Conservation (phyloP, 108 stramenopile genomes). For the Skeletonema grethae region DNA sequence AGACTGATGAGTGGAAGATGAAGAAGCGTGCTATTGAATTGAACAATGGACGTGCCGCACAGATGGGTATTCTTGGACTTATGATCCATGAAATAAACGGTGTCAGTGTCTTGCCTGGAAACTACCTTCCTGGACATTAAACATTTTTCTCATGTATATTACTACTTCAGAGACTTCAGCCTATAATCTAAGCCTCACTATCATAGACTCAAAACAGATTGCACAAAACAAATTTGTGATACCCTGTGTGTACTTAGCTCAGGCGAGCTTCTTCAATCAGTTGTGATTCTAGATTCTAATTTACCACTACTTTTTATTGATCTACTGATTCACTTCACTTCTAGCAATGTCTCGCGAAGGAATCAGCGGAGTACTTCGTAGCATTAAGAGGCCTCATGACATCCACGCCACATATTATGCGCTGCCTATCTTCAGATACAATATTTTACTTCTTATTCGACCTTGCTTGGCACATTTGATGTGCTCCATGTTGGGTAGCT, state of each 20-base stretch:
- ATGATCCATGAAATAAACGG: constrained; percentile 8
- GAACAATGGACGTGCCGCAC: constrained; percentile 9
- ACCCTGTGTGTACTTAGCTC: neutral
- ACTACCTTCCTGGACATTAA: constrained; percentile 6
- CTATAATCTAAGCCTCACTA: constrained; percentile 8
- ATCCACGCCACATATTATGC: neutral
- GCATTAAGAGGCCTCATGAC: neutral
- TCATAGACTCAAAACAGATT: constrained; percentile 3
- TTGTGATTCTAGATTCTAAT: too few relatives aligned
- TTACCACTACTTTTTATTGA: too few relatives aligned
- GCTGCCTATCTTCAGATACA: neutral
- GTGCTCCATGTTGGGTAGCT: neutral
- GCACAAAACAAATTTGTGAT: neutral
- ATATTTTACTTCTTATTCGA: neutral
- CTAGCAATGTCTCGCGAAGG: neutral
- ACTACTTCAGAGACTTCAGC: neutral
- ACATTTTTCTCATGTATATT: neutral
- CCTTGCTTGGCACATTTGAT: neutral
- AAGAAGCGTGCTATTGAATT: constrained; percentile 87
- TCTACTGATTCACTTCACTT: neutral
- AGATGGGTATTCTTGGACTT: constrained; percentile 2
- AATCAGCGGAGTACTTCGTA: neutral
- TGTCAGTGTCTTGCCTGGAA: constrained; percentile 7
- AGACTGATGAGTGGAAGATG: constrained; percentile 62
- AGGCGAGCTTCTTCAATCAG: too few relatives aligned